phyloP scores from a whole-genome alignment of 495 filamentous ascomycete genomes.

The Tuber melanosporum region DNA sequence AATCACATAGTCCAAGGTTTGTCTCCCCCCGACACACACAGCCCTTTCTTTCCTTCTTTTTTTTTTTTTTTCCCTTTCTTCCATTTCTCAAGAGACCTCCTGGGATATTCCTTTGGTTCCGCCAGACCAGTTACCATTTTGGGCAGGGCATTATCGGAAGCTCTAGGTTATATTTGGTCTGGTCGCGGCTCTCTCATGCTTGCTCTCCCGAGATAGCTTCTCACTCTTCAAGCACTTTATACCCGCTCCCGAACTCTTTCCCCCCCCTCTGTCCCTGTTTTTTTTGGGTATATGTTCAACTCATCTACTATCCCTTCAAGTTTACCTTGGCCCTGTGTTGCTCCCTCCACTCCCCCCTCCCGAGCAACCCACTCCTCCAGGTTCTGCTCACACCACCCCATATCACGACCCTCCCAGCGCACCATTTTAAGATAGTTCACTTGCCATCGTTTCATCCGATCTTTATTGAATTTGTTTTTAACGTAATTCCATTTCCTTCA shows the following conservation, averaged over 20 bases:
- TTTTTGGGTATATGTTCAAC: neutral
- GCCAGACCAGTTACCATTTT: neutral
- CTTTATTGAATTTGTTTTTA: slow-evolving; percentile 16
- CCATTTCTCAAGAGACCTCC: neutral
- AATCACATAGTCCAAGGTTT: slow-evolving; percentile 1
- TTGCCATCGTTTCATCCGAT: slow-evolving; percentile 38
- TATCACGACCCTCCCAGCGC: slow-evolving; percentile 19
- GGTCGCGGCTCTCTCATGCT: neutral
- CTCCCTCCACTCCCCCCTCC: neutral
- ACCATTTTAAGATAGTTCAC: slow-evolving; percentile 30
- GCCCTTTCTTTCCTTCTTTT: neutral
- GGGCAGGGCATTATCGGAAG: neutral
- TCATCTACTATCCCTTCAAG: neutral
- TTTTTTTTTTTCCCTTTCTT: neutral
- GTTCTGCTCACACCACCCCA: slow-evolving; percentile 10
- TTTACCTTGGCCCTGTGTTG: neutral
- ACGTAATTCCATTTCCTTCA: slow-evolving; percentile 6
- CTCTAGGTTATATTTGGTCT: neutral
- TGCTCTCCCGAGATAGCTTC: neutral
- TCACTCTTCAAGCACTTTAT: neutral
- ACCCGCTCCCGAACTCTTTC: neutral
- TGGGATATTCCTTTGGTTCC: neutral
- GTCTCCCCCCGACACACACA: neutral
- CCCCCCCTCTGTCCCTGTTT: neutral
- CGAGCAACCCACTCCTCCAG: neutral